phyloP scores from a whole-genome alignment of 805 yeast species.

The Wickerhamomyces bisporus region DNA sequence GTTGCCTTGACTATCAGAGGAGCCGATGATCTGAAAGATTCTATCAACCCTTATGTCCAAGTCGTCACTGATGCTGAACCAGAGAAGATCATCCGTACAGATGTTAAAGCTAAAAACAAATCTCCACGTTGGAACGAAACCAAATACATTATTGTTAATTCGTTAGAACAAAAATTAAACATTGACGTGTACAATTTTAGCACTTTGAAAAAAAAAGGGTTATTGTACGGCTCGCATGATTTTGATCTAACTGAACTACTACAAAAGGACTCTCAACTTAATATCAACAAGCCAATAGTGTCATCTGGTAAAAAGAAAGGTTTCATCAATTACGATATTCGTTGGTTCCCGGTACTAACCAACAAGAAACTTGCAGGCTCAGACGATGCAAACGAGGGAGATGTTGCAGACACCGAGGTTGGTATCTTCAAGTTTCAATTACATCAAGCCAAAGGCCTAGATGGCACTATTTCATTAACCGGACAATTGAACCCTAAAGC shows the following conservation, averaged over 20 bases:
- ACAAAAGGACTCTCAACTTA: conserved; percentile 41
- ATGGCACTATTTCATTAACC: conserved; percentile 42
- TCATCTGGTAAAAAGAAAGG: conserved; percentile 53
- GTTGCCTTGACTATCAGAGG: conserved; percentile 58
- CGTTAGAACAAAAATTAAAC: conserved; percentile 50
- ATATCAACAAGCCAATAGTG: conserved; percentile 21
- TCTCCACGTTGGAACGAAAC: conserved; percentile 67
- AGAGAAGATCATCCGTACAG: conserved; percentile 43
- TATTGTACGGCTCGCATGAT: conserved; percentile 42
- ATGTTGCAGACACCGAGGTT: conserved; percentile 52
- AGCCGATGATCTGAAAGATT: conserved; percentile 43
- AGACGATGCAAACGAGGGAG: conserved; percentile 26
- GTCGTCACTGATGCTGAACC: conserved; percentile 39
- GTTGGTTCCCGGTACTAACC: conserved; percentile 32
- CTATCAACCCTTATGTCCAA: conserved; percentile 56
- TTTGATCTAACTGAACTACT: conserved; percentile 55
- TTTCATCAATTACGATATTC: conserved; percentile 48
- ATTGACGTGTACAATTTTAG: conserved; percentile 52
- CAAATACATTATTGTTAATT: conserved; percentile 51
- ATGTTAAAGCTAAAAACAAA: conserved; percentile 48
- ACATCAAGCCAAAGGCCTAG: conserved; percentile 56
- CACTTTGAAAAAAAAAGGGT: conserved; percentile 47
- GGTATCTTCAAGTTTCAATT: conserved; percentile 66
- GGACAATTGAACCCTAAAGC: conserved; percentile 57
- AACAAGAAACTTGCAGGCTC: conserved; percentile 9